These are phyloP conservation scores for Dothistroma septosporum DNA, from an alignment of 2,329 filamentous ascomycete genomes.

Conservation along the genomic window DNA sequence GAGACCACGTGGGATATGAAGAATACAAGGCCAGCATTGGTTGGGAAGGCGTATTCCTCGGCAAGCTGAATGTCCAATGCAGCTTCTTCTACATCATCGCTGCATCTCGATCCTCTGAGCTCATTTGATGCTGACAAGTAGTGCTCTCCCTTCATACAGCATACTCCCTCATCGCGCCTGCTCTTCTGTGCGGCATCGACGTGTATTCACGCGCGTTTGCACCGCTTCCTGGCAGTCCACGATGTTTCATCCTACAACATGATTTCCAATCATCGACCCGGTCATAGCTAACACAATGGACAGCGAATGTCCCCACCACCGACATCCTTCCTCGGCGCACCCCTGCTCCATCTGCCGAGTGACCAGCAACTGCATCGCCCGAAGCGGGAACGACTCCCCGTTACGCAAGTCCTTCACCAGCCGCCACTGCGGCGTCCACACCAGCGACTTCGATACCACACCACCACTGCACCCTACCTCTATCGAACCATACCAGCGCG, in stretches of 20 bases:
- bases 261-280: neutral
- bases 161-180: neutral
- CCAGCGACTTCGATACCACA: neutral
- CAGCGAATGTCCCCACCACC: neutral
- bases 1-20: neutral
- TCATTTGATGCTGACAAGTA: neutral
- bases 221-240: neutral
- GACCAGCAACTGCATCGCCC: neutral
- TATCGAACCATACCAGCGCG: neutral
- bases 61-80: neutral
- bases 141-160: neutral
- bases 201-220: neutral
- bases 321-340: neutral
- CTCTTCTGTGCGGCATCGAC: neutral
- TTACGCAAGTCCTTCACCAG: neutral
- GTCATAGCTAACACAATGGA: neutral
- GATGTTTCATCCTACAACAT: neutral
- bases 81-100: neutral
- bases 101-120: neutral
- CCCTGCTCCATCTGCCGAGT: neutral
- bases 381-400: neutral
- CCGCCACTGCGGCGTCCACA: neutral
- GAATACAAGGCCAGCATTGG: too few species aligned
- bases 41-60: too few species aligned
- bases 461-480: neutral